phyloP scores from a whole-genome alignment of 2,329 filamentous ascomycete genomes.

The Exserohilum turcica region DNA sequence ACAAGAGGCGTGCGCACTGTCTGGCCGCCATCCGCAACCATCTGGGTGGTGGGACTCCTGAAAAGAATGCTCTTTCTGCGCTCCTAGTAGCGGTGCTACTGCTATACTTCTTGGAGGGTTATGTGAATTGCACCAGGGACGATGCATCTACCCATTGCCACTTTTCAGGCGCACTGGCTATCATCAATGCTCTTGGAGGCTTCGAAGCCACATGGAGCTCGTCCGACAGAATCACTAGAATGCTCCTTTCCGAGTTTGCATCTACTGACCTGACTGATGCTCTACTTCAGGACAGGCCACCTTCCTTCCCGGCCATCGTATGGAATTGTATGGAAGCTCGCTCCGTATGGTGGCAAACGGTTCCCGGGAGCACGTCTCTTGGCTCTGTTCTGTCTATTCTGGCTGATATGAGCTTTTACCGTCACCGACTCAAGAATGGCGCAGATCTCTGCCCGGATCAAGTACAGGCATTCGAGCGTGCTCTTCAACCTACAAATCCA shows the following conservation, averaged over 20 bases:
- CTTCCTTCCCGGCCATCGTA: slow-evolving; percentile 15
- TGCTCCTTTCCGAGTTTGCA: slow-evolving; percentile 22
- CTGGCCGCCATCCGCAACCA: slow-evolving; percentile 15
- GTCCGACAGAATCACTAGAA: slow-evolving; percentile 13
- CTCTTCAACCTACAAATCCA: slow-evolving; percentile 9
- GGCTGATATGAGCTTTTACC: slow-evolving; percentile 15
- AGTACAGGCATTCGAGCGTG: slow-evolving; percentile 5
- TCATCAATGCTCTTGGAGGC: slow-evolving; percentile 77
- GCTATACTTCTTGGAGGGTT: slow-evolving; percentile 22
- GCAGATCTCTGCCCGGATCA: slow-evolving; percentile 1
- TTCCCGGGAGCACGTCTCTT: slow-evolving; percentile 5
- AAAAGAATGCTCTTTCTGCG: slow-evolving; percentile 10
- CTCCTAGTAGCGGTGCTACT: slow-evolving; percentile 20
- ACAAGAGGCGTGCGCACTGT: slow-evolving; percentile 11
- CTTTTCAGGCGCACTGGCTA: slow-evolving; percentile 62
- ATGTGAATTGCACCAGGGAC: slow-evolving; percentile 17
- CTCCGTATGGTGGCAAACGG: slow-evolving; percentile 19
- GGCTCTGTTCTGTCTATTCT: slow-evolving; percentile 6
- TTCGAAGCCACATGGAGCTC: slow-evolving; percentile 10
- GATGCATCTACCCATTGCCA: slow-evolving; percentile 21
- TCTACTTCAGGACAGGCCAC: slow-evolving; percentile 14
- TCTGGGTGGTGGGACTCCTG: slow-evolving; percentile 6
- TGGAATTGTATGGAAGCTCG: slow-evolving; percentile 14
- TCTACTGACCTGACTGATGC: slow-evolving; percentile 23
- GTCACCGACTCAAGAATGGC: slow-evolving; percentile 3